phyloP scores from a whole-genome alignment of 352 stramenopile genomes.

The Discostella stelligera region DNA sequence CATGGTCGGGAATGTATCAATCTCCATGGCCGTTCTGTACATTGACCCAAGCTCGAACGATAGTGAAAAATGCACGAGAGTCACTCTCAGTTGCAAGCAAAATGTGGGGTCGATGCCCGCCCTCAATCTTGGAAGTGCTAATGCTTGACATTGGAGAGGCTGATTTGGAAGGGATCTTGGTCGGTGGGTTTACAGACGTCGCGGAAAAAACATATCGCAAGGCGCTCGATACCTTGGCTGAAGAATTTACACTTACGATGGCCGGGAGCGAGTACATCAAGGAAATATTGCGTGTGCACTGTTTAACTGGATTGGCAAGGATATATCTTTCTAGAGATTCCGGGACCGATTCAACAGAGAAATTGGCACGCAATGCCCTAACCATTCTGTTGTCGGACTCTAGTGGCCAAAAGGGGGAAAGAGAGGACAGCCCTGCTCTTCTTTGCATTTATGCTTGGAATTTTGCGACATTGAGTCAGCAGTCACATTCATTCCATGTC shows the following conservation, averaged over 20 bases:
- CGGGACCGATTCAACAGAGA: slow-evolving; percentile 16
- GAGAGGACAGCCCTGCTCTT: background rate
- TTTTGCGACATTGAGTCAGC: slow-evolving; percentile 5
- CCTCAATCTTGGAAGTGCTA: slow-evolving; percentile 42
- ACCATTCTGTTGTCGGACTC: slow-evolving; percentile 20
- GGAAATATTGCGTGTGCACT: slow-evolving; percentile 52
- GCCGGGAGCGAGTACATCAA: slow-evolving; percentile 1
- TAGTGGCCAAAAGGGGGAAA: background rate
- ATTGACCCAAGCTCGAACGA: slow-evolving; percentile 51
- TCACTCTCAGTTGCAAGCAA: slow-evolving; percentile 20
- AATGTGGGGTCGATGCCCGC: slow-evolving; percentile 39
- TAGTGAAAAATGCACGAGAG: slow-evolving; percentile 49
- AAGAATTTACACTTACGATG: slow-evolving; percentile 1
- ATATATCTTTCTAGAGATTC: slow-evolving; percentile 14
- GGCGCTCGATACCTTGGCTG: slow-evolving; percentile 30
- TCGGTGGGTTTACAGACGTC: slow-evolving; percentile 49
- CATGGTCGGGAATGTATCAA: slow-evolving; percentile 65
- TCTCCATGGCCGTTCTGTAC: slow-evolving; percentile 65
- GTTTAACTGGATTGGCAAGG: slow-evolving; percentile 47
- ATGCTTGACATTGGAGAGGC: slow-evolving; percentile 64
- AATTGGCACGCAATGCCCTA: slow-evolving; percentile 29
- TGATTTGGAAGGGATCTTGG: slow-evolving; percentile 60
- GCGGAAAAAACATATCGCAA: slow-evolving; percentile 41
- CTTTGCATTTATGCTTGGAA: slow-evolving; percentile 55
- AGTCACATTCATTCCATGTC: slow-evolving; percentile 46